These are phyloP conservation scores for Vigna unguiculata DNA, from an alignment of 306 rosid species.

Conservation along the genomic window DNA sequence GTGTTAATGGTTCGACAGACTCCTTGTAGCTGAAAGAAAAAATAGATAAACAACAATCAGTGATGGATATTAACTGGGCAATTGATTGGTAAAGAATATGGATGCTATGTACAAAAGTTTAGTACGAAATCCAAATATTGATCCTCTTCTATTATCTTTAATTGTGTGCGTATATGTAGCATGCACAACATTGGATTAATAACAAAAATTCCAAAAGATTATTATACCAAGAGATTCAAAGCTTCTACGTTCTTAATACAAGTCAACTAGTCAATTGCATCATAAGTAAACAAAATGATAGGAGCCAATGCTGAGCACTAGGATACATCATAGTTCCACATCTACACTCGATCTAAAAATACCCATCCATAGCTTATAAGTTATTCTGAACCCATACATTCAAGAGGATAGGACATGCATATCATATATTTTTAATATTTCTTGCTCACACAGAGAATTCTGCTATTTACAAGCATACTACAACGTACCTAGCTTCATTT, in stretches of 20 bases:
- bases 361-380: neutral
- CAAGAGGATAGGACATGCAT: neutral
- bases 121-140: neutral
- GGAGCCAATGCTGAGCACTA: neutral
- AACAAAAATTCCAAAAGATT: neutral
- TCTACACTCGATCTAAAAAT: neutral
- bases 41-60: neutral
- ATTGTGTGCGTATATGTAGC: neutral
- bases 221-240: neutral
- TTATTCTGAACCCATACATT: constrained; percentile 10
- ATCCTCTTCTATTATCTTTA: neutral
- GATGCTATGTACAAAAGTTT: neutral
- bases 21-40: constrained; percentile 57
- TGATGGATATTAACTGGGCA: neutral
- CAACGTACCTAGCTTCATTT: constrained; percentile 80
- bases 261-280: neutral
- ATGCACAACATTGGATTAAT: neutral
- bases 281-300: neutral
- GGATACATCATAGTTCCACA: neutral
- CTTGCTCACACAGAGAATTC: too few relatives aligned
- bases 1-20: constrained; percentile 52
- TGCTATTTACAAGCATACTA: constrained; percentile 22
- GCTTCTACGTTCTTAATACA: neutral
- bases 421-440: neutral
- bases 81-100: neutral